Conservation (phyloP, 805 yeast species). For the Debaryomyces tyrocola region DNA sequence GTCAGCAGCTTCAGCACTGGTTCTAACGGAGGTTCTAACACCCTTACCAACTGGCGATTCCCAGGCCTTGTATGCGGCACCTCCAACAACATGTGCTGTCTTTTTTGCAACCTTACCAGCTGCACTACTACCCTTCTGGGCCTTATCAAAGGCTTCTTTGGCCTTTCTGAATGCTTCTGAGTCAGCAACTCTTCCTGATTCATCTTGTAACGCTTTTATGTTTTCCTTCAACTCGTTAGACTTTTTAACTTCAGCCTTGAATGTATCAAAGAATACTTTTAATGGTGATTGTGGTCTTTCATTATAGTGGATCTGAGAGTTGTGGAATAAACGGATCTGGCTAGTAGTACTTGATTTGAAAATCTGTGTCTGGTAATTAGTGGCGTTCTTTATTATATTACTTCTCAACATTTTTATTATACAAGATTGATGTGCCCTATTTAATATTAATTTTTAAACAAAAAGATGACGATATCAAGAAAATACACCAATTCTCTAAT, state of each 20-base stretch:
- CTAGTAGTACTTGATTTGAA: background rate
- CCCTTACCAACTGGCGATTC: slow-evolving; percentile 89
- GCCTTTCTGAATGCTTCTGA: slow-evolving; percentile 92
- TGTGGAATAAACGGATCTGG: slow-evolving; percentile 16
- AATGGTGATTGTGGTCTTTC: slow-evolving; percentile 67
- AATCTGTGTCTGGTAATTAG: background rate
- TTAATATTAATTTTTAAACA: background rate
- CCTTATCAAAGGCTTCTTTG: slow-evolving; percentile 84
- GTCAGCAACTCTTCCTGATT: slow-evolving; percentile 91
- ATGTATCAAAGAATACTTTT: slow-evolving; percentile 91
- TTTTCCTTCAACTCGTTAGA: slow-evolving; percentile 86
- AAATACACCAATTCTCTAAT: background rate
- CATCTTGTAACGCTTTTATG: slow-evolving; percentile 92
- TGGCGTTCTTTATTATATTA: slow-evolving; percentile 4
- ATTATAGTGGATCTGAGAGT: slow-evolving; percentile 11
- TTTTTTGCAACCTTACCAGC: slow-evolving; percentile 73
- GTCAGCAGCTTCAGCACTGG: slow-evolving; percentile 83
- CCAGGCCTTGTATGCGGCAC: slow-evolving; percentile 90
- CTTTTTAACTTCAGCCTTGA: slow-evolving; percentile 87
- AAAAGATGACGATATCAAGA: too few relatives aligned
- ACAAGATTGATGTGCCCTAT: background rate
- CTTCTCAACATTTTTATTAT: slow-evolving; percentile 5
- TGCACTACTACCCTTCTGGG: slow-evolving; percentile 70
- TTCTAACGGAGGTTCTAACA: slow-evolving; percentile 81
- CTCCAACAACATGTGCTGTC: slow-evolving; percentile 94